phyloP scores from a whole-genome alignment of 306 rosid species.

The Trichosanthes truncata region DNA sequence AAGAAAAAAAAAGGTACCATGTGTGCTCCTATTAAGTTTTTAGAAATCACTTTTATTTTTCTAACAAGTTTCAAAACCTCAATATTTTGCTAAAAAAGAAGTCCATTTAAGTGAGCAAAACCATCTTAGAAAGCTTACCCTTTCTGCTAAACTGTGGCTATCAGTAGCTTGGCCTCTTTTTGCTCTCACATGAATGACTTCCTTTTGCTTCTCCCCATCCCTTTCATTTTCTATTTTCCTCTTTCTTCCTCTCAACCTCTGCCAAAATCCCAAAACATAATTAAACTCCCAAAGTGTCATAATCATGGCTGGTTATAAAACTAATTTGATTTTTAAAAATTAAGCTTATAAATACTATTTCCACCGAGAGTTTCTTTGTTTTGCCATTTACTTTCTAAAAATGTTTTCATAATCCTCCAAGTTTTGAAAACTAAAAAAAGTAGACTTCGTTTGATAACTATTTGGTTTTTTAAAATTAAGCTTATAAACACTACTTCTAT shows the following conservation, averaged over 20 bases:
- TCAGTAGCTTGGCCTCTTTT: slow-evolving; percentile 69
- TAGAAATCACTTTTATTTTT: not conserved
- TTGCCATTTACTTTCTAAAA: no score
- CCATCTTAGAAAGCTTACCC: slow-evolving; percentile 17
- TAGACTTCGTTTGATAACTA: no score
- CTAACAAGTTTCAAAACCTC: not conserved
- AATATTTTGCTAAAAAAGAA: not conserved
- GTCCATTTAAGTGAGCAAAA: not conserved
- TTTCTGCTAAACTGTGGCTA: slow-evolving; percentile 65
- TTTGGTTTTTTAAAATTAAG: no score
- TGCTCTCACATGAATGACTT: slow-evolving; percentile 54
- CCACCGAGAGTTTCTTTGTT: no score
- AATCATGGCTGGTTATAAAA: not conserved
- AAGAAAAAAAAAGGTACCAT: no score
- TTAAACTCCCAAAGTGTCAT: not conserved
- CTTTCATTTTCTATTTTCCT: slow-evolving; percentile 33
- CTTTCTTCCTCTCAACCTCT: slow-evolving; percentile 36
- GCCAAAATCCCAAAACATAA: not conserved
- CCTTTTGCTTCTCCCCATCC: slow-evolving; percentile 28
- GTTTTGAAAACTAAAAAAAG: no score
- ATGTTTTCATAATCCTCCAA: no score
- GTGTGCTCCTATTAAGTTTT: not conserved
- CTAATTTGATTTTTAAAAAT: no score
- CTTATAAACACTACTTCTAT: no score
- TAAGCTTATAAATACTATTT: no score